Base-by-base conservation (phyloP, 306 rosid species). In the Lathyrus aphaca region DNA sequence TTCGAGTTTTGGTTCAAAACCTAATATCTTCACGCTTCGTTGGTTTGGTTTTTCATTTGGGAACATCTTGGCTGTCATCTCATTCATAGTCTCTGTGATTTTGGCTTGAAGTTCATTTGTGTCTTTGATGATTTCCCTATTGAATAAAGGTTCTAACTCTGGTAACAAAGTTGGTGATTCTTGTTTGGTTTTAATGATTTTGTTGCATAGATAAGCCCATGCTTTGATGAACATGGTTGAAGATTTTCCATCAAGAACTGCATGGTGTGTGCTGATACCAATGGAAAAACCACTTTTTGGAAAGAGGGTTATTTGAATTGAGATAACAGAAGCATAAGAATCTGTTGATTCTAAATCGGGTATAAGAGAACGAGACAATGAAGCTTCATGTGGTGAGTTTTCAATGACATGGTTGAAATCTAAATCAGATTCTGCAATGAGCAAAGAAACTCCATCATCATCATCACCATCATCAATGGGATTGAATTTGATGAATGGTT, bases 251-350 rank as follows among this genome's bases (percentile, higher is more conserved):
- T 86, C 96, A 1, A 89, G 39, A 23, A 74, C 82, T 0, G 84
- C 85, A 11, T 86, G 88, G 74, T 86, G 88, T 6, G 63, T 15
- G 25, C 54, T 30, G 69, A 80, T 61, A 1, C 90, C 96, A 4
- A 86, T 74, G 14, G 71, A 40, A 46, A 89, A 82, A 0, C 96
- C 92, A 16, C 18, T 46, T 18, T 71, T 75, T 11, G 85, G 85
- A 23, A 89, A 86, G 10, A 77, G 59, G n/a, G 96, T 86, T 21
- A 89, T 46, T 27, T 86, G 91, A 21, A 89, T 37, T 1, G 92
- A 59, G 16, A 86, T 2, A 9, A 57, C 64, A 7, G 86, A 35
- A 17, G 89, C 79, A 5, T 1, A 6, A 8, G 80, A 50, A 10
- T 75, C 77, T 0, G 82, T 45, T 5, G 69, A 57, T 3, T 44